Base-by-base conservation (phyloP, 2,329 filamentous ascomycete genomes). In the Fusarium staphyleae region DNA sequence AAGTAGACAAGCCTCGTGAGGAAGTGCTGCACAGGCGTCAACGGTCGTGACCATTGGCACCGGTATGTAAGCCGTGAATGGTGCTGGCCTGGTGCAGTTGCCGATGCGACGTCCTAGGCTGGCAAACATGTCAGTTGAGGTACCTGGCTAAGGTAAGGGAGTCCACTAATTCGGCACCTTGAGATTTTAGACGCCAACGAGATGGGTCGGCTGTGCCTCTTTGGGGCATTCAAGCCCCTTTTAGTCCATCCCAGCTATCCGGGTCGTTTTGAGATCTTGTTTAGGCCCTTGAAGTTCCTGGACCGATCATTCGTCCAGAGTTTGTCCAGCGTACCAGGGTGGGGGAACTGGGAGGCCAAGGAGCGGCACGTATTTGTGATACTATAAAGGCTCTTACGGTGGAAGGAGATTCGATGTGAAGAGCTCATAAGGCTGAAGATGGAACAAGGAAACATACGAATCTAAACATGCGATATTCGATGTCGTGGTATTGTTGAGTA, bases 211-310 rank as follows among this genome's bases (percentile, higher is more conserved):
- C 68, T 71, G 69, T 71, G 71, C 71, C 70, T 62, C 61, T 62
- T 66, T 66, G 59, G 63, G 64, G 57, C 66, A 67, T 68, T 56
- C 50, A 62, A 56, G 66, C 58, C 62, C 69, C 63, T 68, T 70
- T 72, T 75, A 75, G 74, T 72, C 70, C 66, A 67, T 74, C 70
- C 74, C 74, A 66, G 66, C 67, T 65, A 63, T 58, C 68, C 64
- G 74, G 74, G 70, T 74, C 74, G 68, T n/a, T 68, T 69, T 69
- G 68, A 72, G 70, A 73, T 74, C 71, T 71, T 72, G 66, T 70
- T 66, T 68, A 66, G 65, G 67, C 66, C 67, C 68, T 66, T 69
- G 66, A 62, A 52, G 55, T 58, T 62, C 59, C 57, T 50, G 58
- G 54, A 65, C 57, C 56, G 60, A 65, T 63, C 60, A 63, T 63